Percentiles rank a stretch among this genome's conserved stretches.
Evolutionary conservation across 2,329 filamentous ascomycete species (phyloP).

Genomic region (Aureobasidium sp.): DNA sequence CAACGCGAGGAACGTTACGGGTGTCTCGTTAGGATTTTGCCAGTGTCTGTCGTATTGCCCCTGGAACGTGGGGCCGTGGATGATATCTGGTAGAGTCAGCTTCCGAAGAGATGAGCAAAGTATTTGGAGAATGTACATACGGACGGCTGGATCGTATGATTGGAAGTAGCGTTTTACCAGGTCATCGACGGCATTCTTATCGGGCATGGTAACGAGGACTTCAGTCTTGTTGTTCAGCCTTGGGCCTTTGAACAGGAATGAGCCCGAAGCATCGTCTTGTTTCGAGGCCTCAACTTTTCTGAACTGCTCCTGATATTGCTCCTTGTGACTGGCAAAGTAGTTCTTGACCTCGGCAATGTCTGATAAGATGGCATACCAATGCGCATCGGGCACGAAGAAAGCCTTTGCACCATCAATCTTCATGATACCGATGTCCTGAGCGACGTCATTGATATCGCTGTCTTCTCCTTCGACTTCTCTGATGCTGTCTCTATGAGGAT

Average conservation of each 20-base stretch:
- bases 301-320: slow-evolving; percentile 76
- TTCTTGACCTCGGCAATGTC: slow-evolving; percentile 84
- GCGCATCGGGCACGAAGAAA: slow-evolving; percentile 43
- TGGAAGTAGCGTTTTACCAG: slow-evolving; percentile 88
- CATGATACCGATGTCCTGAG: slow-evolving; percentile 45
- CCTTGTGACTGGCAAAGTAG: slow-evolving; percentile 79
- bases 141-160: slow-evolving; percentile 58
- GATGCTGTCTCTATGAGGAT: slow-evolving; percentile 46
- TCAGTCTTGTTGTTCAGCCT: slow-evolving; percentile 65
- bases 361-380: slow-evolving; percentile 45
- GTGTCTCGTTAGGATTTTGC: slow-evolving; percentile 63
- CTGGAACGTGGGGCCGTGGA: slow-evolving; percentile 70
- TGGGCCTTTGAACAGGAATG: slow-evolving; percentile 68
- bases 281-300: slow-evolving; percentile 66
- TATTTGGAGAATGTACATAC: slow-evolving; percentile 32
- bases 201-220: slow-evolving; percentile 69
- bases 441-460: slow-evolving; percentile 53
- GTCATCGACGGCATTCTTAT: slow-evolving; percentile 73
- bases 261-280: slow-evolving; percentile 55
- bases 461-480: slow-evolving; percentile 42
- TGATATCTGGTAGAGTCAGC: slow-evolving; percentile 29
- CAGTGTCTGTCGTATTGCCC: slow-evolving; percentile 61
- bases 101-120: not conserved
- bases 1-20: slow-evolving; percentile 69
- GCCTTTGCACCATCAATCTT: slow-evolving; percentile 43